Evolutionary conservation across 176 grass and related monocot genomes (phyloP), one percentile per base, ranked within the genome.

Genomic region (bread wheat (Triticum aestivum)): DNA sequence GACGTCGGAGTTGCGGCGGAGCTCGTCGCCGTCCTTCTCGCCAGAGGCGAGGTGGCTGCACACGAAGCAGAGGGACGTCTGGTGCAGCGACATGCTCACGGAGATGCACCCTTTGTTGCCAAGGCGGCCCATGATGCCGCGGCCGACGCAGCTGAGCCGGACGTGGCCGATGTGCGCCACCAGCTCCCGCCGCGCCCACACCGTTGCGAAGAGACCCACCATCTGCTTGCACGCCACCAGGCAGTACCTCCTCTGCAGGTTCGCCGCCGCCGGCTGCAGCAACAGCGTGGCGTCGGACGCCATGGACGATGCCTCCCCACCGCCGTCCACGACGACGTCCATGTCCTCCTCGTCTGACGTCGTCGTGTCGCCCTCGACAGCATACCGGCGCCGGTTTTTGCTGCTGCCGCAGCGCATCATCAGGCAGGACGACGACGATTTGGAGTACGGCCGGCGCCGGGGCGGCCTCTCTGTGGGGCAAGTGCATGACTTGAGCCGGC

Each of bases 41-140:
- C 96, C 96, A 18, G 96, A 98, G 23, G 96, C 93, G 82, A 98
- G 84, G 87, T 98, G 93, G 85, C 93, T 98, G 88, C 96, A 98
- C 15, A 95, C 91, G 64, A 98, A 98, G 86, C 96, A 98, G 52
- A 95, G 77, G 64, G 47, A 93, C 3, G 93, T 98, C 84, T 93
- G 91, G 79, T 98, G 93, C 81, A 98, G 54, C 32, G 93, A 94
- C 96, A 95, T 92, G 88, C 96, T 98, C 78, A 98, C 91, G 3
- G 93, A 95, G 66, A 98, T 92, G 78, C 96, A 98, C 8, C 96
- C 96, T 92, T 98, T 98, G 88, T 98, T 98, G 65, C 93, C 93
- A 41, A 98, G 96, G 79, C 84, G 94, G 29, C 93, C 91, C 96
- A 98, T 95, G 69, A 95, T 92, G 45, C 96, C 96, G 34, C 93